These are phyloP conservation scores for Fallopia convolvulus DNA, from an alignment of 148 eudicot genomes.

Conservation along the genomic window DNA sequence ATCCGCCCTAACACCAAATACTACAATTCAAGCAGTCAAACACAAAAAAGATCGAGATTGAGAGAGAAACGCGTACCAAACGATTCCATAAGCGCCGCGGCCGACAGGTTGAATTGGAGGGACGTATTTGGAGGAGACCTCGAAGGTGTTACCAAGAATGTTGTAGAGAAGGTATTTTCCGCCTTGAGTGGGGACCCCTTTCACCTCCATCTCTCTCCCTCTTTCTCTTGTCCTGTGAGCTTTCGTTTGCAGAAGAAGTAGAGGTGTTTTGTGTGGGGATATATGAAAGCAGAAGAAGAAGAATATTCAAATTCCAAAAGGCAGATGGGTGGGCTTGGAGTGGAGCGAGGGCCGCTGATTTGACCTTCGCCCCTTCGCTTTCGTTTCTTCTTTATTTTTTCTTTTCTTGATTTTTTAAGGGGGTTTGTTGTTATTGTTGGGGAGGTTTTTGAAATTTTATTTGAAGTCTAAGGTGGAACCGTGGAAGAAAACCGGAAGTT, in stretches of 20 bases:
- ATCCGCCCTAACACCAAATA: neutral
- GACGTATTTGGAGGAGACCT: constrained; percentile 52
- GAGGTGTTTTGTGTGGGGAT: neutral
- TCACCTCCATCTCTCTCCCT: constrained; percentile 25
- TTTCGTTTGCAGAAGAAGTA: neutral
- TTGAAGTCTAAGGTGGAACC: neutral
- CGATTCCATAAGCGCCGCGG: constrained; percentile 91
- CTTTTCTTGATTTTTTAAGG: neutral
- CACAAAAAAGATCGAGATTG: neutral
- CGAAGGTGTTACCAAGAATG: constrained; percentile 57
- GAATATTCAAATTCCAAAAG: neutral
- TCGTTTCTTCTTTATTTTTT: neutral
- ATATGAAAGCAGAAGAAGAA: neutral
- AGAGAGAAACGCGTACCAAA: constrained; percentile 37
- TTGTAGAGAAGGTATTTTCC: constrained; percentile 53
- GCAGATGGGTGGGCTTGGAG: neutral
- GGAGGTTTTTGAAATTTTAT: neutral
- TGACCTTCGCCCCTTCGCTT: neutral
- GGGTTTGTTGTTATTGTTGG: neutral
- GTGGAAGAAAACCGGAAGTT: neutral
- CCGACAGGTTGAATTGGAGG: constrained; percentile 81
- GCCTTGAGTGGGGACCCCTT: constrained; percentile 33
- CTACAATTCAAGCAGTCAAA: neutral
- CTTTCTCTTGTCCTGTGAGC: neutral
- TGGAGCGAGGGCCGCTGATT: neutral